A percentile compares a stretch with the other conserved stretches of the same genome.
These are phyloP conservation scores for Nitzschia sp. DNA, from an alignment of 108 stramenopile species.

Conservation along the genomic window DNA sequence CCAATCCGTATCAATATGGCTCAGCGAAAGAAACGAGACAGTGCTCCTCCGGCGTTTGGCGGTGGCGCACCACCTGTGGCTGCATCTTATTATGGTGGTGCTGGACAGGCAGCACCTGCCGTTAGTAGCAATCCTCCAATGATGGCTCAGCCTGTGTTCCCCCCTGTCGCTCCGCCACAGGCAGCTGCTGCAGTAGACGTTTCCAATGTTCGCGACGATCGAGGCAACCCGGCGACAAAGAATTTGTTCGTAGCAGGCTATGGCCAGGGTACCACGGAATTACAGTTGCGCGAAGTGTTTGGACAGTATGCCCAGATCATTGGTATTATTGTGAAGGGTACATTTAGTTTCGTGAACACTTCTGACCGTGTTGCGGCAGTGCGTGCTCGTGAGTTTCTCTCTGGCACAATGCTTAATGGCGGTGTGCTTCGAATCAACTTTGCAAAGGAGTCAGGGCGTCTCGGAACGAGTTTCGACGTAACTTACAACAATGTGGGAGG, in stretches of 20 bases:
- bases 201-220: slow-evolving; percentile 69
- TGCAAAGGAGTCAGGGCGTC: slow-evolving; percentile 85
- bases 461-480: slow-evolving; percentile 83
- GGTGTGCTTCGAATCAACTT: slow-evolving; percentile 84
- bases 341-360: slow-evolving; percentile 86
- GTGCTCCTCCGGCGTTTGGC: background rate
- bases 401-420: slow-evolving; percentile 72
- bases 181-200: slow-evolving; percentile 8
- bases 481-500: slow-evolving; percentile 49
- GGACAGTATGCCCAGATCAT: slow-evolving; percentile 62
- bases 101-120: slow-evolving; percentile 1
- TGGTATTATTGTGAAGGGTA: slow-evolving; percentile 71
- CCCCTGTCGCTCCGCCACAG: slow-evolving; percentile 10
- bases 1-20: slow-evolving; percentile 84
- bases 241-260: slow-evolving; percentile 90
- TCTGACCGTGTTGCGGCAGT: slow-evolving; percentile 61
- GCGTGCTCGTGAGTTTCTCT: slow-evolving; percentile 58
- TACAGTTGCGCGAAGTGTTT: slow-evolving; percentile 67
- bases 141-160: background rate
- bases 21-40: slow-evolving; percentile 63
- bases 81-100: slow-evolving; percentile 12
- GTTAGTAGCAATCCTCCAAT: background rate
- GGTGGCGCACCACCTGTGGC: background rate
- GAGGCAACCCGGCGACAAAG: slow-evolving; percentile 88
- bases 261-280: slow-evolving; percentile 79